These are phyloP conservation scores for Hordeum vulgare DNA, from an alignment of 176 grass and related monocot genomes.

Conservation along the genomic window MorexV3_pseudomolecules_assembly NC_058519.1:81348257-81348756, in stretches of 20 bases:
- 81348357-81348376: background rate
- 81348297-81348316: too few relatives aligned
- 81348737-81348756: conserved; percentile 33
- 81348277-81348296: too few relatives aligned
- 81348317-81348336: background rate
- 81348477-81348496: background rate
- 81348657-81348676: background rate
- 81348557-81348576: conserved; percentile 42
- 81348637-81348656: background rate
- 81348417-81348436: background rate
- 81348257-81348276: too few relatives aligned
- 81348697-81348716: conserved; percentile 78
- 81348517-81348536: conserved; percentile 22
- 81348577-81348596: conserved; percentile 59
- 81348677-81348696: conserved; percentile 29
- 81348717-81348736: conserved; percentile 78
- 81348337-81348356: background rate
- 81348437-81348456: background rate
- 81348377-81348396: background rate
- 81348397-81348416: background rate
- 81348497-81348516: background rate
- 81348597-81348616: conserved; percentile 81
- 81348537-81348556: conserved; percentile 47
- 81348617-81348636: background rate
- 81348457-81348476: background rate